Evolutionary conservation across 1,139 yeast genomes (phyloP).

Genomic region (Candida smagusa): DNA sequence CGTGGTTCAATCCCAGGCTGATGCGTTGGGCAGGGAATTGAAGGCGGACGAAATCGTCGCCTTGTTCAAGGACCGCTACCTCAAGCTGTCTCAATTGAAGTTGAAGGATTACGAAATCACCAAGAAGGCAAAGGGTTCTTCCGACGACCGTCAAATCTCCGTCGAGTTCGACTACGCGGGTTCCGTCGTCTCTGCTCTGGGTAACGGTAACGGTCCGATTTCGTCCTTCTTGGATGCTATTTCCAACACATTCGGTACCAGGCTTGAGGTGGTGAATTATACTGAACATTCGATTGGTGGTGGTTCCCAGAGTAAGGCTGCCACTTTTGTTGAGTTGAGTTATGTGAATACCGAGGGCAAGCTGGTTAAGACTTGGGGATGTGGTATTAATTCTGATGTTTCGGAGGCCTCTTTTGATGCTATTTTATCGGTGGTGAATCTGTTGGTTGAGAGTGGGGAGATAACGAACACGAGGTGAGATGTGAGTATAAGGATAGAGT

Average conservation of each 20-base stretch:
- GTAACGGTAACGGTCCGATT: slow-evolving; percentile 48
- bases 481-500: too few relatives aligned
- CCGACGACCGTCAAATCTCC: slow-evolving; percentile 27
- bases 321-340: slow-evolving; percentile 43
- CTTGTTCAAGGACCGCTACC: slow-evolving; percentile 37
- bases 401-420: slow-evolving; percentile 49
- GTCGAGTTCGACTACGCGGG: slow-evolving; percentile 15
- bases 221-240: slow-evolving; percentile 46
- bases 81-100: slow-evolving; percentile 21
- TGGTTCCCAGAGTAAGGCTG: slow-evolving; percentile 45
- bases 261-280: slow-evolving; percentile 42
- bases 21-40: slow-evolving; percentile 42
- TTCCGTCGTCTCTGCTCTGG: slow-evolving; percentile 22
- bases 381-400: slow-evolving; percentile 46
- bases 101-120: slow-evolving; percentile 36
- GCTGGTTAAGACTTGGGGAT: slow-evolving; percentile 39
- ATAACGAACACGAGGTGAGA: too few relatives aligned
- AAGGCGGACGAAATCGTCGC: slow-evolving; percentile 39
- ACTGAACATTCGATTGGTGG: slow-evolving; percentile 44
- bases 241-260: slow-evolving; percentile 28
- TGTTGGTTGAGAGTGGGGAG: slow-evolving; percentile 27
- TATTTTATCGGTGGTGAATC: slow-evolving; percentile 40
- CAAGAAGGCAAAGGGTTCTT: slow-evolving; percentile 17
- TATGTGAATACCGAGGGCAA: slow-evolving; percentile 26
- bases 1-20: slow-evolving; percentile 41